Conservation (phyloP, 1,284 basidiomycete species). For the Ustilago xerochloae region DNA sequence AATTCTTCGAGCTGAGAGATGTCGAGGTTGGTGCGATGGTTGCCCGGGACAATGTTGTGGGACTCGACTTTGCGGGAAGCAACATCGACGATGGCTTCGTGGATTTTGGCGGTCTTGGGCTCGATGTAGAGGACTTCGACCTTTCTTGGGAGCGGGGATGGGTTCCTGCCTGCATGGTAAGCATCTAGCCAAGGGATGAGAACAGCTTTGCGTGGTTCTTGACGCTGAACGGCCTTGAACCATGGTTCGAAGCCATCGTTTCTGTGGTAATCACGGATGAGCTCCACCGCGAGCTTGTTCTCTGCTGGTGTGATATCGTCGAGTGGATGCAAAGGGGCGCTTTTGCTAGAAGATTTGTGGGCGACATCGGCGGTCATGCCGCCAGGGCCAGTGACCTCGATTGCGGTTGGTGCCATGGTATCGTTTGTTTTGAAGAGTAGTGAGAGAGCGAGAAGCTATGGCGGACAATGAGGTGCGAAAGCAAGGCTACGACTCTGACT, state of each 20-base stretch:
- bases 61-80: conserved; percentile 16
- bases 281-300: conserved; percentile 27
- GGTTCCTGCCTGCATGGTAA: conserved; percentile 17
- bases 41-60: conserved; percentile 16
- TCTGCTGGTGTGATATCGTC: conserved; percentile 31
- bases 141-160: conserved; percentile 18
- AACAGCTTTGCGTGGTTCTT: conserved; percentile 37
- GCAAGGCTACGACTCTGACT: neutral
- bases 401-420: conserved; percentile 23
- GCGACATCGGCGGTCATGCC: neutral
- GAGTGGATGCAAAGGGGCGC: conserved; percentile 26
- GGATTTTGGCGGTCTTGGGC: conserved; percentile 25
- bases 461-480: neutral
- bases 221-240: conserved; percentile 43
- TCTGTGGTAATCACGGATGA: conserved; percentile 12
- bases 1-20: conserved; percentile 32
- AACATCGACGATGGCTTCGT: conserved; percentile 27
- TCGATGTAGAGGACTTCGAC: conserved; percentile 34
- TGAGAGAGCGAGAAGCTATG: too few relatives aligned
- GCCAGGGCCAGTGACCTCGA: conserved; percentile 15
- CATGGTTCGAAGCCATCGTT: conserved; percentile 29
- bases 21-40: conserved; percentile 36
- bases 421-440: neutral
- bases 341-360: conserved; percentile 1
- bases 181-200: conserved; percentile 42